A percentile compares a stretch with the other conserved stretches of the same genome.
Conservation (phyloP, 495 filamentous ascomycete genomes). For the Tuber umbilicatum region DNA sequence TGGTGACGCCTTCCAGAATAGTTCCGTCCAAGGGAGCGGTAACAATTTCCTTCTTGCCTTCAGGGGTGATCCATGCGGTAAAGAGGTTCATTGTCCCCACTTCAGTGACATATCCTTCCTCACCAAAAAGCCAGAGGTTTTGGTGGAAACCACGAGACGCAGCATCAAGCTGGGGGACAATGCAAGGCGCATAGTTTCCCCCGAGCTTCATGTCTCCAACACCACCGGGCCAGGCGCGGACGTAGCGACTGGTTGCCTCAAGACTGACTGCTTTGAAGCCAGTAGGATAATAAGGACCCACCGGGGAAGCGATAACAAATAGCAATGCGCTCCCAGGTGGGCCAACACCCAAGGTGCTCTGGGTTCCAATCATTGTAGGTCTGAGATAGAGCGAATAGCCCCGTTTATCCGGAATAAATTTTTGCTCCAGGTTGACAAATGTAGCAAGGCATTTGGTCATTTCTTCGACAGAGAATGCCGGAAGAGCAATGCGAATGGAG, state of each 20-base stretch:
- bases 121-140: conserved; percentile 93
- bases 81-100: conserved; percentile 99
- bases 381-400: conserved; percentile 93
- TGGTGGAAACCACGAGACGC: conserved; percentile 89
- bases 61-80: conserved; percentile 67
- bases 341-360: conserved; percentile 83
- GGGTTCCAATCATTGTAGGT: conserved; percentile 94
- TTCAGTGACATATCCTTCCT: conserved; percentile 91
- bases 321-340: conserved; percentile 84
- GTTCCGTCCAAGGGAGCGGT: conserved; percentile 93
- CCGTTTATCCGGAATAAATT: conserved; percentile 75
- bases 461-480: conserved; percentile 64
- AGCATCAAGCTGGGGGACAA: conserved; percentile 84
- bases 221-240: conserved; percentile 95
- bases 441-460: conserved; percentile 73
- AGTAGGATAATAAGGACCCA: conserved; percentile 95
- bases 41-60: conserved; percentile 79
- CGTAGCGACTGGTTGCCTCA: conserved; percentile 87
- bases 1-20: conserved; percentile 90
- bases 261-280: conserved; percentile 94
- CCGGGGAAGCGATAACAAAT: conserved; percentile 91
- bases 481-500: conserved; percentile 80
- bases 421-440: conserved; percentile 70
- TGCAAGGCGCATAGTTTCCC: conserved; percentile 95
- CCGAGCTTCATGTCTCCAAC: conserved; percentile 97